phyloP scores from a whole-genome alignment of 2,329 filamentous ascomycete genomes.

The Ophiostoma perfectum region DNA sequence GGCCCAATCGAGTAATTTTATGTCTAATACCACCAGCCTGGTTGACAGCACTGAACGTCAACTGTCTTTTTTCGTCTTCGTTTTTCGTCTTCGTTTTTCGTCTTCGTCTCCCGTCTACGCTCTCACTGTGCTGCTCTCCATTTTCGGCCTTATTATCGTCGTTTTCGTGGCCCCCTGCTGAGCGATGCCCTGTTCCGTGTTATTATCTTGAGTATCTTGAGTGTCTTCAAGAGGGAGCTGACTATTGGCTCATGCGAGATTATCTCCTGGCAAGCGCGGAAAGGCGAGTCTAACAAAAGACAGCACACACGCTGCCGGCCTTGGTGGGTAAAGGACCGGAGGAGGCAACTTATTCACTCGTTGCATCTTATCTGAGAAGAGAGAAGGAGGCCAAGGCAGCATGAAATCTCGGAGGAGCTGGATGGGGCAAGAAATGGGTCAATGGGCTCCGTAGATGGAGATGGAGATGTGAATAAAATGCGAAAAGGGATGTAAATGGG shows the following conservation, averaged over 20 bases:
- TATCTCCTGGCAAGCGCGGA: background rate
- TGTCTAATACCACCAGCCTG: conserved; percentile 13
- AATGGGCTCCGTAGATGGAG: background rate
- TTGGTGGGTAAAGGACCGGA: background rate
- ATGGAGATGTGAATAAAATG: conserved; percentile 2
- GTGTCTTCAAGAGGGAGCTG: background rate
- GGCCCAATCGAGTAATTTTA: conserved; percentile 9
- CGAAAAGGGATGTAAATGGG: background rate
- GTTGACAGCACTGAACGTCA: background rate
- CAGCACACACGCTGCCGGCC: background rate
- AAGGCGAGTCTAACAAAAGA: background rate
- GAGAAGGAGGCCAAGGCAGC: background rate
- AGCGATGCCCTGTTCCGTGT: background rate
- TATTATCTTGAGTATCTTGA: background rate
- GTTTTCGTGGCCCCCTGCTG: background rate
- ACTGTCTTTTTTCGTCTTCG: background rate
- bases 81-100: background rate
- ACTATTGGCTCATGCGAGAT: conserved; percentile 1
- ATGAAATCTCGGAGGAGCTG: background rate
- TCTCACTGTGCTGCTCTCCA: conserved; percentile 3
- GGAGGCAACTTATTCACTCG: too few species aligned
- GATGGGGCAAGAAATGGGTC: background rate
- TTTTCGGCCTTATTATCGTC: background rate
- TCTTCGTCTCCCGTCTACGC: background rate
- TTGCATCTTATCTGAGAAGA: background rate